phyloP scores from a whole-genome alignment of 495 filamentous ascomycete genomes.

The Aspergillus leporis region DNA sequence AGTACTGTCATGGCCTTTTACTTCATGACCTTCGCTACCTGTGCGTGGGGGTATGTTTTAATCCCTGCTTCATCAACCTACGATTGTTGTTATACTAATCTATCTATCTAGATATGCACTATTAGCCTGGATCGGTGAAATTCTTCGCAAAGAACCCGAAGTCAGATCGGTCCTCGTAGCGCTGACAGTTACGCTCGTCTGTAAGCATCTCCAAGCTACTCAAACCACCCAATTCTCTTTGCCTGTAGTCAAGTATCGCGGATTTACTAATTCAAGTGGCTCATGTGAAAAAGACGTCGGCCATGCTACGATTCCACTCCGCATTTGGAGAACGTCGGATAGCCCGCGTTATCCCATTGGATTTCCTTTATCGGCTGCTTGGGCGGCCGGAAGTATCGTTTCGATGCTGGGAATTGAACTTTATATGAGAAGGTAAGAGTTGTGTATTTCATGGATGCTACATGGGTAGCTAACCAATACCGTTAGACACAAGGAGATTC shows the following conservation, averaged over 20 bases:
- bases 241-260: neutral
- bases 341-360: conserved; percentile 22
- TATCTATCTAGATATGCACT: conserved; percentile 11
- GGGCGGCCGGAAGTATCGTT: conserved; percentile 12
- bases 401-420: conserved; percentile 11
- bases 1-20: conserved; percentile 18
- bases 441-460: neutral
- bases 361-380: conserved; percentile 22
- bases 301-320: conserved; percentile 25
- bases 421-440: conserved; percentile 10
- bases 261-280: neutral
- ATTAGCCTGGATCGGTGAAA: conserved; percentile 21
- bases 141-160: conserved; percentile 20
- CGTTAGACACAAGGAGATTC: conserved; percentile 5
- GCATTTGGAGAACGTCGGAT: conserved; percentile 20
- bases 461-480: neutral
- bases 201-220: neutral
- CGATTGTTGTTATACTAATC: neutral
- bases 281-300: conserved; percentile 10
- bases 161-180: conserved; percentile 19
- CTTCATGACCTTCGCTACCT: conserved; percentile 23
- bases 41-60: conserved; percentile 17
- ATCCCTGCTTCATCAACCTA: no score
- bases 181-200: conserved; percentile 22
- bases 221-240: neutral